These are phyloP conservation scores for Alloascoidea africana DNA, from an alignment of 805 yeast species.

Conservation along the genomic window DNA sequence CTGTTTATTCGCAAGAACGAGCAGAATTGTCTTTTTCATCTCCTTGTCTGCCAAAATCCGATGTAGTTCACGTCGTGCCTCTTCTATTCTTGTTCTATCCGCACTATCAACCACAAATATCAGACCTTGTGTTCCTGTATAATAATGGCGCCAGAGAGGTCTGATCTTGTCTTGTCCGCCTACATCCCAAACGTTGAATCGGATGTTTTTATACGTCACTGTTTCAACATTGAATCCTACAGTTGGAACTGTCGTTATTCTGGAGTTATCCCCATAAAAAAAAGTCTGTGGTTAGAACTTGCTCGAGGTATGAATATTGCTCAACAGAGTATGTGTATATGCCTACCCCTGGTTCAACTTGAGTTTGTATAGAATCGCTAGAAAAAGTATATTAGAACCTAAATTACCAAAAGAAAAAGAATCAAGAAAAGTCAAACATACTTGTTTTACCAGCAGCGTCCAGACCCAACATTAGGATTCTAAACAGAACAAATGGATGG, in stretches of 20 bases:
- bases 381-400: constrained; percentile 9
- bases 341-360: constrained; percentile 45
- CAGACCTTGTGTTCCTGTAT: constrained; percentile 83
- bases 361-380: constrained; percentile 65
- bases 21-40: constrained; percentile 60
- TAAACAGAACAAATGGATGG: constrained; percentile 5
- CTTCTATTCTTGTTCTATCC: constrained; percentile 56
- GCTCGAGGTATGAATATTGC: too few relatives aligned
- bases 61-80: constrained; percentile 62
- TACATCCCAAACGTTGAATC: constrained; percentile 87
- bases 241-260: constrained; percentile 75
- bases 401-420: not conserved
- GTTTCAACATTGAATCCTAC: constrained; percentile 91
- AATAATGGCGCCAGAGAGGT: constrained; percentile 91
- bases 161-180: constrained; percentile 92
- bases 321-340: too few relatives aligned
- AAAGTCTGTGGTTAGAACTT: constrained; percentile 9
- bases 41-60: constrained; percentile 74
- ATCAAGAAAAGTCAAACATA: constrained; percentile 12
- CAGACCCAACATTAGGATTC: constrained; percentile 79
- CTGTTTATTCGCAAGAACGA: constrained; percentile 84
- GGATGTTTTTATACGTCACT: constrained; percentile 64
- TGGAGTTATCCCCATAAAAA: too few relatives aligned
- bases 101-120: constrained; percentile 83
- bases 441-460: constrained; percentile 88